Base-by-base conservation (phyloP, 495 filamentous ascomycete genomes). In the Tuber indicum region DNA sequence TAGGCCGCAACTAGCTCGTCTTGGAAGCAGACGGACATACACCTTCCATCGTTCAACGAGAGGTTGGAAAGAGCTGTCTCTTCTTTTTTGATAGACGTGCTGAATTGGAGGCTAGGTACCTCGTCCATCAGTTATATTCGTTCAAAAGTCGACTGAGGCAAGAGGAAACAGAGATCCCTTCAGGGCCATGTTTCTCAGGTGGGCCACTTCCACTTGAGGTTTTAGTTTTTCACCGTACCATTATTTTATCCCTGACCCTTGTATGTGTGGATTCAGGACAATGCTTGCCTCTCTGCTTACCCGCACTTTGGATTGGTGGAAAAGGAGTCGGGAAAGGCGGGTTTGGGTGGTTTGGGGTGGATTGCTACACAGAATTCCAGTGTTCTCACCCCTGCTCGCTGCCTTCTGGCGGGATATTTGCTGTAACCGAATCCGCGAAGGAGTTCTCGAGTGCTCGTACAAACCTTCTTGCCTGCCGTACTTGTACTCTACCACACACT, bases 311-410 rank as follows among this genome's bases (percentile, higher is more conserved):
- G 77, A 80, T 79, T 77, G 77, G 78, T 80, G 78, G 77, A 80
- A 79, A 80, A 80, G 78, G 78, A 80, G 78, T 80, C 78, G 77
- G 78, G 78, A 80, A 80, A 80, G 75, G 78, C 78, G 78, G 78
- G 77, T 80, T 80, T 80, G 74, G 78, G 78, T 80, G 78, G 77
- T 80, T 80, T 80, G 74, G 78, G 78, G 76, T 80, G 74, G 73
- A 80, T 79, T 80, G 78, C 78, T 76, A 80, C 78, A 80, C 77
- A 80, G 69, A 49, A 79, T 79, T 71, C 78, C 78, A 80, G 78
- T 74, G 77, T 69, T 70, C 73, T 74, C 74, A 80, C 79, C 78
- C 78, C 77, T 80, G 78, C 78, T 71, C 77, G 74, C 74, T 76
- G 71, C 58, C n/a, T 74, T 76, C 71, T 80, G 78, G 78, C 78